Evolutionary conservation across 2,329 filamentous ascomycete genomes (phyloP).

Genomic region (Alternaria viburni): DNA sequence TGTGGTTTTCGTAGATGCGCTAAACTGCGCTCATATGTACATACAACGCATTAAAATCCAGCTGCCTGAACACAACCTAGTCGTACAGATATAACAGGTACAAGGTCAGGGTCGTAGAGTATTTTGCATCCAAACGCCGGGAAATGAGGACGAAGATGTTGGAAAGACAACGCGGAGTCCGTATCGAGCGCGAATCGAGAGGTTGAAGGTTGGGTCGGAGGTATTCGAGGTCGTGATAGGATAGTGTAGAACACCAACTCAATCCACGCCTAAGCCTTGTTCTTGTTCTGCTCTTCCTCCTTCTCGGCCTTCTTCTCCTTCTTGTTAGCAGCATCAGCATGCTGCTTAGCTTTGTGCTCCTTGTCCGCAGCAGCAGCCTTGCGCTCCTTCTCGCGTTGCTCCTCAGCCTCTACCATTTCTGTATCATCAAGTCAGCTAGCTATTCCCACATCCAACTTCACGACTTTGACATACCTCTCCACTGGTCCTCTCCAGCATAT

Average conservation of each 20-base stretch:
- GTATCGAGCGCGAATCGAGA: neutral
- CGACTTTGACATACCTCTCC: slow-evolving; percentile 70
- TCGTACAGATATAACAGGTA: slow-evolving; percentile 19
- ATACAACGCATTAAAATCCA: slow-evolving; percentile 6
- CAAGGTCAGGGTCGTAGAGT: neutral
- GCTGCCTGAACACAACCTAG: slow-evolving; percentile 10
- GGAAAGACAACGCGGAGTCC: neutral
- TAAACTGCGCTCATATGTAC: slow-evolving; percentile 1
- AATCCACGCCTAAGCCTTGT: slow-evolving; percentile 7
- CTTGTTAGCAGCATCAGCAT: slow-evolving; percentile 28
- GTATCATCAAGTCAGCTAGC: slow-evolving; percentile 24
- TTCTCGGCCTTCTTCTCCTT: slow-evolving; percentile 26
- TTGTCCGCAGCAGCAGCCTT: slow-evolving; percentile 35
- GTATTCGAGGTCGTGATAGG: neutral
- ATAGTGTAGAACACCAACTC: neutral
- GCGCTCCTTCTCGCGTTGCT: slow-evolving; percentile 64
- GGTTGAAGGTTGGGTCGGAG: neutral
- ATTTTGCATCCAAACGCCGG: slow-evolving; percentile 24
- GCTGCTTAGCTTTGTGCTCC: slow-evolving; percentile 23
- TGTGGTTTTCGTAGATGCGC: neutral
- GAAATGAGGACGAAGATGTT: slow-evolving; percentile 12
- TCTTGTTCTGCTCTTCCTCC: slow-evolving; percentile 30
- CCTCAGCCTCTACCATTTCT: slow-evolving; percentile 86
- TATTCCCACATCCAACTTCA: neutral
- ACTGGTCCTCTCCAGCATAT: slow-evolving; percentile 88